Conservation (phyloP, 2,329 filamentous ascomycete species). For the Aspergillus aculeatinus region DNA sequence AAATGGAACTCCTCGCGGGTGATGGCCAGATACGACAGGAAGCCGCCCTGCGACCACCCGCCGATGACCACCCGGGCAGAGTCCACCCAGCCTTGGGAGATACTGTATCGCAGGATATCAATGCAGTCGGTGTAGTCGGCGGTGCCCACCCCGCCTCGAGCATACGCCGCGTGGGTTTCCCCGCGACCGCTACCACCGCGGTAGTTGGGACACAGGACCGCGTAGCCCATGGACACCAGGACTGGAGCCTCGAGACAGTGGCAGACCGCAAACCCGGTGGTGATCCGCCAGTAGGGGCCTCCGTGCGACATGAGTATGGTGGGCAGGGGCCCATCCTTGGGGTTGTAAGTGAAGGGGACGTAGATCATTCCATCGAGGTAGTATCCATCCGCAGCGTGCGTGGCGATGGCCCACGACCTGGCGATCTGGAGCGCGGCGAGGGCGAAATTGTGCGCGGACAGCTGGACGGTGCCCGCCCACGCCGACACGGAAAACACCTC, state of each 20-base stretch:
- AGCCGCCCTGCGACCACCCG: not conserved
- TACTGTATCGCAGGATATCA: not conserved
- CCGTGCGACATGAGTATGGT: not conserved
- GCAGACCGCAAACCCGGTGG: not conserved
- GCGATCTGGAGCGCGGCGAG: not conserved
- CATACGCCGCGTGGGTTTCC: not conserved
- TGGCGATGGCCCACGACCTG: not conserved
- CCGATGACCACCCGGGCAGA: not conserved
- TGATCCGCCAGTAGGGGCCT: not conserved
- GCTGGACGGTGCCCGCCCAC: not conserved
- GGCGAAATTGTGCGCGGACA: not conserved
- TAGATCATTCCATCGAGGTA: slow-evolving; percentile 1
- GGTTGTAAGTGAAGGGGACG: not conserved
- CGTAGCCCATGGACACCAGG: not conserved
- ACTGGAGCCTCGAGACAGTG: not conserved
- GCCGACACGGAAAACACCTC: not conserved
- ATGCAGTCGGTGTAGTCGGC: not conserved
- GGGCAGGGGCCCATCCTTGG: not conserved
- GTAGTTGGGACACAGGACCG: not conserved
- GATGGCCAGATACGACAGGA: not conserved
- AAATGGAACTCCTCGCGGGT: not conserved
- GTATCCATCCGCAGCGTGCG: not conserved
- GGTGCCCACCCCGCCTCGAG: not conserved
- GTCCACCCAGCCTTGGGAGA: not conserved
- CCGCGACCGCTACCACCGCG: not conserved